phyloP scores from a whole-genome alignment of 1,284 basidiomycete genomes.

The Fomitopsis schrenkii region DNA sequence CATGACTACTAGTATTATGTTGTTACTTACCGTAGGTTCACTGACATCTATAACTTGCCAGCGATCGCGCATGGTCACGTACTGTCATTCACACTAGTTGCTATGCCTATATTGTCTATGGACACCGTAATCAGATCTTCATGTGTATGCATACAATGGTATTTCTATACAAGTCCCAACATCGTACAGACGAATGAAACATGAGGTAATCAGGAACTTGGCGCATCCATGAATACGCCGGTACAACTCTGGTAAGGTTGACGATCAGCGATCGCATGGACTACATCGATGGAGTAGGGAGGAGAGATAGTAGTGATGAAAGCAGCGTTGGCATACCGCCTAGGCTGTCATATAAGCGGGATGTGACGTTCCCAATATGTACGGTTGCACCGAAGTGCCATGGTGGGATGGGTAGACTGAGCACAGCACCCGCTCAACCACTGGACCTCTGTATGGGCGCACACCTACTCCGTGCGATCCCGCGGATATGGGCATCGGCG shows the following conservation, averaged over 20 bases:
- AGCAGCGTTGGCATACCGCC: background rate
- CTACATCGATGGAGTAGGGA: background rate
- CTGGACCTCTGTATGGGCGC: background rate
- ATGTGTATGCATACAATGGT: background rate
- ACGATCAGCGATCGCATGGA: background rate
- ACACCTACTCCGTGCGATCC: background rate
- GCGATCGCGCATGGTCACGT: too few relatives aligned
- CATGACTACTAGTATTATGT: background rate
- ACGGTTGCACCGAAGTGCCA: constrained; percentile 1
- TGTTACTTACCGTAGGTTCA: background rate
- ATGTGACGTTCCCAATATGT: constrained; percentile 1
- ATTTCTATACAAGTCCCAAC: background rate
- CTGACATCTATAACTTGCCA: too few relatives aligned
- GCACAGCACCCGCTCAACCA: background rate
- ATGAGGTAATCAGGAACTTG: background rate
- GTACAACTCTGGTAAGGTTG: background rate
- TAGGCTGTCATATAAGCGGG: background rate
- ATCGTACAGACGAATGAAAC: background rate
- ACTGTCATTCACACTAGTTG: too few relatives aligned
- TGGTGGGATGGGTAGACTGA: background rate
- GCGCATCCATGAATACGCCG: background rate
- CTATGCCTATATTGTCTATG: too few relatives aligned
- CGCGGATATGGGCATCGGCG: background rate
- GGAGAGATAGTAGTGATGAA: background rate
- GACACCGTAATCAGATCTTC: background rate